These are phyloP conservation scores for Pleurozium schreberi DNA, from an alignment of 225 moss, liverwort and hornwort genomes.

Conservation along the genomic window DNA sequence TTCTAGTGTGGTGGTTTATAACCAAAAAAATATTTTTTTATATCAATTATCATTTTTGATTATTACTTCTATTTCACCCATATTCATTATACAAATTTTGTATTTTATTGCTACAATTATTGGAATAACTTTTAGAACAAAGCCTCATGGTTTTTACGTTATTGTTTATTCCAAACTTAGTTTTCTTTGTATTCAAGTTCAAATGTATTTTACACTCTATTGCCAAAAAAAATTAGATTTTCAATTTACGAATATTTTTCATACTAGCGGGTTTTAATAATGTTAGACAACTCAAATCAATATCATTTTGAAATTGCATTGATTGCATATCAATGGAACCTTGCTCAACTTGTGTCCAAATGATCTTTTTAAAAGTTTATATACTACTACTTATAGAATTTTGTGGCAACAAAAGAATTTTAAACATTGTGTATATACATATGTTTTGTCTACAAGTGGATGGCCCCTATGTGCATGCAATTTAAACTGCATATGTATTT, in stretches of 20 bases:
- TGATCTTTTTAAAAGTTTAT: not conserved
- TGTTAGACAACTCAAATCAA: not conserved
- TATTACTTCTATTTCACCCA: not conserved
- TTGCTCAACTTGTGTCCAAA: not conserved
- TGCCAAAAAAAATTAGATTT: fast-evolving
- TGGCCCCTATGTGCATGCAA: fast-evolving
- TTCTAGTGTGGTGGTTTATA: not conserved
- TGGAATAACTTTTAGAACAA: not conserved
- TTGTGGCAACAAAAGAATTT: not conserved
- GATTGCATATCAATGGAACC: not conserved
- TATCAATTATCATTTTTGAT: not conserved
- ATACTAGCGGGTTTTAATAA: not conserved
- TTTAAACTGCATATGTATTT: not conserved
- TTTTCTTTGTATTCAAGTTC: not conserved
- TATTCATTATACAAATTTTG: too few species aligned
- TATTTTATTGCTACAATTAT: not conserved
- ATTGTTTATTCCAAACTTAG: not conserved
- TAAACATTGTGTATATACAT: not conserved
- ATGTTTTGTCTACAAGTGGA: not conserved
- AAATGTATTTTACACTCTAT: not conserved
- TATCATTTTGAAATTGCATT: not conserved
- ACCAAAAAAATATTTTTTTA: not conserved
- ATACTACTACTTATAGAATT: not conserved
- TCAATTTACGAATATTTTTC: not conserved
- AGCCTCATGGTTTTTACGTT: too few species aligned